These are phyloP conservation scores for Agaricales sp. DNA, from an alignment of 1,284 basidiomycete genomes.

Conservation along the genomic window DNA sequence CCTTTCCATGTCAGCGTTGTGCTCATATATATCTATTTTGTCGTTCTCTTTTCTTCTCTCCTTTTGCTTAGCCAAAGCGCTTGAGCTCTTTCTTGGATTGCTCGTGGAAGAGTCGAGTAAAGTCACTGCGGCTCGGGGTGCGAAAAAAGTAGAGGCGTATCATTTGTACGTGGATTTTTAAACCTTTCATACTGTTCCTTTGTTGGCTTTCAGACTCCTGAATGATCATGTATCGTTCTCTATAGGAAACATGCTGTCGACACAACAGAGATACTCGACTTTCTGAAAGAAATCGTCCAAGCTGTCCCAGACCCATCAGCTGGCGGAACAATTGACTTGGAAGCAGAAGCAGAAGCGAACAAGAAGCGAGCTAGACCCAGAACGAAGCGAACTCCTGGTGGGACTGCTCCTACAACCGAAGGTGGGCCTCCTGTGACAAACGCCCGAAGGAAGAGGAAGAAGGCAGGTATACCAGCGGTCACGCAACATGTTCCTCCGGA, in stretches of 20 bases:
- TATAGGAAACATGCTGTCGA: conserved; percentile 89
- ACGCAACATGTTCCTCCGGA: conserved; percentile 14
- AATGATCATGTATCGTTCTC: conserved; percentile 6
- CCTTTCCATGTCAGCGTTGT: not conserved
- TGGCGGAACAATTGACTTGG: conserved; percentile 64
- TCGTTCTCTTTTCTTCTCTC: not conserved
- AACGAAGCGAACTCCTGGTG: conserved; percentile 13
- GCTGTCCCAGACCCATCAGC: conserved; percentile 82
- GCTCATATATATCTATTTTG: not conserved
- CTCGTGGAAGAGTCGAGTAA: conserved; percentile 81
- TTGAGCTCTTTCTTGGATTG: conserved; percentile 88
- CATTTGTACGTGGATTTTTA: conserved; percentile 66
- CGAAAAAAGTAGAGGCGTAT: conserved; percentile 88
- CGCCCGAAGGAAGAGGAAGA: conserved; percentile 29
- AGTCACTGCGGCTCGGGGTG: conserved; percentile 72
- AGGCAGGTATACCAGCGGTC: conserved; percentile 24
- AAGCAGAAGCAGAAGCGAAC: conserved; percentile 49
- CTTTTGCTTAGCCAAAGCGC: conserved; percentile 73
- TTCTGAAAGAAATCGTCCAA: conserved; percentile 92
- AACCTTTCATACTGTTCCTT: conserved; percentile 2
- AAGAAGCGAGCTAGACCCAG: conserved; percentile 24
- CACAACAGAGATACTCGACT: conserved; percentile 86
- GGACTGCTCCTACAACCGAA: not conserved
- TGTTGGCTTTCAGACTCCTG: conserved; percentile 2
- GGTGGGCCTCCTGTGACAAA: not conserved